Conservation (phyloP, 768 basidiomycete species). For the Gloeostereum incarnatum region DNA sequence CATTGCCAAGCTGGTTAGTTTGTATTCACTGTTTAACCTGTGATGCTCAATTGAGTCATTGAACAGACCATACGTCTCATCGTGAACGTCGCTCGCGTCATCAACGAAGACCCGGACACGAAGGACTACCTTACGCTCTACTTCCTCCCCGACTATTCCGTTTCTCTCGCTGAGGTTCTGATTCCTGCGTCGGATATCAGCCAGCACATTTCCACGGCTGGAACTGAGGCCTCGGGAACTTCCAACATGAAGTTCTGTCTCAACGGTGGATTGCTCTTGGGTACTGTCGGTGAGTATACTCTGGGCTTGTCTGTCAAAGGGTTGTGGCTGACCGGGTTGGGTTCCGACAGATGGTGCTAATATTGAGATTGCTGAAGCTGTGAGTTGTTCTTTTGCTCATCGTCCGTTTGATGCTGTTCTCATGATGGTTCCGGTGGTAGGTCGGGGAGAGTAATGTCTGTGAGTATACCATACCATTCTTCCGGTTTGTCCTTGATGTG, state of each 20-base stretch:
- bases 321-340: neutral
- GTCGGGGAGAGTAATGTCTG: too few species aligned
- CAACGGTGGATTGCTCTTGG: slow-evolving; percentile 83
- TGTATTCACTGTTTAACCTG: neutral
- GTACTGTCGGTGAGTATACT: slow-evolving; percentile 61
- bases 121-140: slow-evolving; percentile 79
- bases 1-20: slow-evolving; percentile 74
- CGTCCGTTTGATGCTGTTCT: too few species aligned
- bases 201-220: slow-evolving; percentile 96
- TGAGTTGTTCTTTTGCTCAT: slow-evolving; percentile 37
- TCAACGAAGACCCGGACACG: slow-evolving; percentile 83
- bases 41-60: neutral
- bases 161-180: slow-evolving; percentile 73
- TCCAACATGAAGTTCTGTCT: slow-evolving; percentile 88
- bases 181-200: slow-evolving; percentile 92
- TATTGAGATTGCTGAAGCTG: slow-evolving; percentile 97
- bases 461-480: too few species aligned
- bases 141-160: slow-evolving; percentile 96
- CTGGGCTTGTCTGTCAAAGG: neutral
- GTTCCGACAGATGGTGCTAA: slow-evolving; percentile 74
- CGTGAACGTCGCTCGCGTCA: slow-evolving; percentile 75
- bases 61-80: slow-evolving; percentile 82
- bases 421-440: too few species aligned
- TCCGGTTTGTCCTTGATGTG: neutral
- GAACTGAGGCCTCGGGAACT: slow-evolving; percentile 81